Evolutionary conservation across 345 rosid genomes (phyloP), one percentile per base, ranked within the genome.

Genomic region (Trapa bicornis): DNA sequence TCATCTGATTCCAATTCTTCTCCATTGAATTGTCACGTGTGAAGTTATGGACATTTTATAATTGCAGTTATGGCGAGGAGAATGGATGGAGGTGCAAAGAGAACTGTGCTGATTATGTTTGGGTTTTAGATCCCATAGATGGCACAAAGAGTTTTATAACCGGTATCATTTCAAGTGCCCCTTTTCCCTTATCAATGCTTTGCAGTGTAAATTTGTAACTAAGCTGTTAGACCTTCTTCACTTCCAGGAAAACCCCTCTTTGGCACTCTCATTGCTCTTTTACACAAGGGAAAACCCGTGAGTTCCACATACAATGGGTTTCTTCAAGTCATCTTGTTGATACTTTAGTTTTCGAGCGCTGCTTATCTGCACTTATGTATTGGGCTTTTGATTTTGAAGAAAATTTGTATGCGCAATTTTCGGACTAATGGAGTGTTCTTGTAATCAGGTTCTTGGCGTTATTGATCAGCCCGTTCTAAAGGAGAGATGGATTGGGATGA

Each of bases 91-190:
- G 83, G 72, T 91, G 93, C 80, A 80, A 81, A 70, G 89, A 87
- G 70, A 73, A 85, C 65, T 84, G 73, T 83, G 82, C 97, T 7
- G 93, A 91, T 74, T 91, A 82, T 81, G 96, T 94, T 78, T 94
- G 99, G 99, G 91, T 91, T 78, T 80, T 91, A 72, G 97, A 91
- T 78, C 99, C 99, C 22, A 94, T 89, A 15, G 99, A 94, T 32
- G 99, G 97, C 69, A 94, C 99, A 17, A 94, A 87, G 85, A 91
- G 96, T 65, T 94, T 94, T 78, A 91, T 91, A 50, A 94, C 97
- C 42, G 97, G 97, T 86, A 74, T 58, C 64, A 39, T 70, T 68
- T 33, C 8, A 0, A 8, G 74, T 2, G 47, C 33, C 68, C 58
- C 62, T 37, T 43, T 17, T 35, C 42, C 32, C 50, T 38, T 16